Evolutionary conservation across 1,284 basidiomycete genomes (phyloP), one percentile per base, ranked within the genome.

Genomic region (Pulchroboletus neoregius): DNA sequence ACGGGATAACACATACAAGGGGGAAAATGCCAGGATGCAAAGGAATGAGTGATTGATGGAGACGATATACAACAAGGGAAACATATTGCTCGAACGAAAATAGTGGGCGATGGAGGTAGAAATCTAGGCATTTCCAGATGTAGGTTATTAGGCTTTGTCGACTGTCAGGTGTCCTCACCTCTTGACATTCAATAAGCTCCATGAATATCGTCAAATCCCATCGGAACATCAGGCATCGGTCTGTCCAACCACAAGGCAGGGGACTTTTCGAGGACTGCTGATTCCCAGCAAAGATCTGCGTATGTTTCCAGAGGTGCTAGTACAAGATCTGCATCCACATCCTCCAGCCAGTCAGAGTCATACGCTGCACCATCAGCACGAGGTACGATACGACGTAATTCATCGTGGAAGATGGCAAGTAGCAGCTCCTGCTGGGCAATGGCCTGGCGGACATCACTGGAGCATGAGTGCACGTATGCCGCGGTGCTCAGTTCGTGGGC

Each of bases 391-490:
- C 66, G 51, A 13, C 46, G 57, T 16, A 65, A 42, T 28, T 65
- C 62, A 6, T 56, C 49, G 39, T 68, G 50, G 42, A 68, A 68
- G 15, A 68, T 28, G 15, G 51, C 48, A 7, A 65, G 61, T 12
- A 65, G 58, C 27, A 64, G 50, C 11, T 67, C 61, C 27, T 65
- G 62, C 35, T 65, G 62, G 1, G 61, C 53, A 16, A 65, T 67
- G 2, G 40, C 63, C 34, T 65, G 62, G 27, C 63, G 64, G 8
- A 65, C 57, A 24, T 66, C 64, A 23, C 37, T 54, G 9, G 66
- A 65, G 34, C 62, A 65, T 7, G 66, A 68, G 10, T 38, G 39
- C 32, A 53, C 53, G 15, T 52, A 64, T 35, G 42, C 39, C 4
- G 53, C 51, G 18, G 52, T 53, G 24, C 16, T 46, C 23, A 58